phyloP scores from a whole-genome alignment of 1,139 yeast species.

The Scheffersomyces quercinus region DNA sequence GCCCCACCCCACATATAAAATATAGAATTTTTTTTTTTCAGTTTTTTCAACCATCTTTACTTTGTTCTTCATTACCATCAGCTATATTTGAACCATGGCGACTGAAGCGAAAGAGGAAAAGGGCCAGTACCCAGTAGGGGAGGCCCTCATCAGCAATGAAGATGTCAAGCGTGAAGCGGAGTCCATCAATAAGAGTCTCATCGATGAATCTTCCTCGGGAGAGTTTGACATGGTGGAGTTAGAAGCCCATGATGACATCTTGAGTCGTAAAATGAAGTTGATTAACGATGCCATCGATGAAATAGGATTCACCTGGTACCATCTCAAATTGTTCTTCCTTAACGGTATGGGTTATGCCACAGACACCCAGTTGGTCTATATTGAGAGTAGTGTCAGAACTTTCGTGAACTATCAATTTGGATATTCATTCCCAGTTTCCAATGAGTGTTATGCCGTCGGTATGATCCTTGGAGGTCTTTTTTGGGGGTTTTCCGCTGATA shows the following conservation, averaged over 20 bases:
- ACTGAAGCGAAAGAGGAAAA: no score
- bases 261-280: constrained; percentile 37
- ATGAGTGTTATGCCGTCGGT: constrained; percentile 37
- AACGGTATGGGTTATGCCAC: constrained; percentile 68
- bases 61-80: no score
- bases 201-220: neutral
- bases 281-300: constrained; percentile 52
- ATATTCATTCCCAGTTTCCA: constrained; percentile 29
- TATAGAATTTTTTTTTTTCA: no score
- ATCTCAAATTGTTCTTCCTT: constrained; percentile 38
- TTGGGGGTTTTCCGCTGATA: constrained; percentile 24
- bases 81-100: no score
- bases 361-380: constrained; percentile 55
- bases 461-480: constrained; percentile 54
- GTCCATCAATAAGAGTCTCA: no score
- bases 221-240: constrained; percentile 18
- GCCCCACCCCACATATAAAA: no score
- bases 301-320: constrained; percentile 53
- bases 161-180: no score
- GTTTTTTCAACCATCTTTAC: no score
- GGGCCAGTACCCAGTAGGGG: no score
- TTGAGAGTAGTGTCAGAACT: constrained; percentile 38
- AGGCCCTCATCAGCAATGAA: no score
- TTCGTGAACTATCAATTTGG: constrained; percentile 46
- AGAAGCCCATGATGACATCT: constrained; percentile 26